Evolutionary conservation across 2,329 filamentous ascomycete species (phyloP), one percentile per base, ranked within the genome.

Genomic region (Botrytis porri): DNA sequence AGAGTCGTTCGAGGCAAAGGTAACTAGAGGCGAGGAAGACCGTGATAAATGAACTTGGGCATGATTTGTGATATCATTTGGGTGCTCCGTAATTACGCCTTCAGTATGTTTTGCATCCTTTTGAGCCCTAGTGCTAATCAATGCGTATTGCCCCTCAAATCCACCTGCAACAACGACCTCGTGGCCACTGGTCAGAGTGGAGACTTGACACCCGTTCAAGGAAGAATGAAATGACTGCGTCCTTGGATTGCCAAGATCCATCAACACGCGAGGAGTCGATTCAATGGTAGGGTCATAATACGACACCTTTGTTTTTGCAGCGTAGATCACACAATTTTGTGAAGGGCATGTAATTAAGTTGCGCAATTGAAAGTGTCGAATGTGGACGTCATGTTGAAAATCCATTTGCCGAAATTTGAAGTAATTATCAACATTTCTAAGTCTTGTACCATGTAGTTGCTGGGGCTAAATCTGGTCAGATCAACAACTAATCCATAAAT

Each of bases 341-440:
- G 87, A 88, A 8, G 87, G 84, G 77, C 86, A 86, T 3, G 87
- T 88, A 32, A 92, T 81, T 25, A 90, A 83, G 77, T 90, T 90
- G 61, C 90, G 87, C 20, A 92, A 83, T 78, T 92, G 90, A 74
- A 91, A 92, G 80, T 92, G 90, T n/a, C 88, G 83, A 29, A 91
- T 80, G 74, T 85, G 83, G 37, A 89, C 83, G 69, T 88, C 83
- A 32, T 83, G 83, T 63, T 85, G 83, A 60, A 90, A 83, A 74
- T 87, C 84, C 84, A 89, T 89, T 57, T 83, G 84, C 59, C 84
- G 84, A 78, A 90, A 92, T 69, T 85, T 84, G 78, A 90, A 90
- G 78, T 86, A 90, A 66, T 80, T 77, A 48, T 82, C 78, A 25
- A 76, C 69, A 63, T 81, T 76, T 2, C 35, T 29, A 69, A 78